phyloP scores from a whole-genome alignment of 2,329 filamentous ascomycete species.

The Eurotiales sp. region DNA sequence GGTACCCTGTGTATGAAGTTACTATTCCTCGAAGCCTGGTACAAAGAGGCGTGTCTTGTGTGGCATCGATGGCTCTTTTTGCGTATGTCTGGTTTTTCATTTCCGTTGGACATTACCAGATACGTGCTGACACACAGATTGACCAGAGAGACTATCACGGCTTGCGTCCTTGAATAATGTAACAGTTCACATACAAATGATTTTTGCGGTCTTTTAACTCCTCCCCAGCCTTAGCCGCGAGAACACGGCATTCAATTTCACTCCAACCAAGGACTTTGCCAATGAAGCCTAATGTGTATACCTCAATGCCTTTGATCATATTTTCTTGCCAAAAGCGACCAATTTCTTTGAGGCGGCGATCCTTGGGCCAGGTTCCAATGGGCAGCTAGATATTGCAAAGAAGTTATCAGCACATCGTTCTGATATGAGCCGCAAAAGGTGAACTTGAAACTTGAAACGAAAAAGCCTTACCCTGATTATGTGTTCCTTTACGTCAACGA shows the following conservation, averaged over 20 bases:
- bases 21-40: too few species aligned
- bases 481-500: slow-evolving; percentile 46
- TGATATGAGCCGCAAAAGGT: too few species aligned
- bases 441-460: not conserved
- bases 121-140: too few species aligned
- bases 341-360: slow-evolving; percentile 46
- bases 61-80: too few species aligned
- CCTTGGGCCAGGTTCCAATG: slow-evolving; percentile 46
- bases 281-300: slow-evolving; percentile 24
- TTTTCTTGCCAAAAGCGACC: slow-evolving; percentile 26
- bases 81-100: too few species aligned
- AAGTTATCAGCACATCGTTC: slow-evolving; percentile 21
- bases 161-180: slow-evolving; percentile 14
- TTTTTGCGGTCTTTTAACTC: slow-evolving; percentile 26
- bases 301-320: slow-evolving; percentile 20
- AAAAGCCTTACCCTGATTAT: slow-evolving; percentile 14
- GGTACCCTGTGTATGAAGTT: too few species aligned
- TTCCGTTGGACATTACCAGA: too few species aligned
- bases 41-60: too few species aligned
- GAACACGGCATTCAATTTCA: slow-evolving; percentile 26
- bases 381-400: slow-evolving; percentile 45
- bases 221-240: slow-evolving; percentile 27
- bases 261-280: slow-evolving; percentile 24
- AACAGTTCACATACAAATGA: slow-evolving; percentile 23
- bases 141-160: slow-evolving; percentile 30